Base-by-base conservation (phyloP, 139 green algal genomes). In the Spirogloea muscicola region DNA sequence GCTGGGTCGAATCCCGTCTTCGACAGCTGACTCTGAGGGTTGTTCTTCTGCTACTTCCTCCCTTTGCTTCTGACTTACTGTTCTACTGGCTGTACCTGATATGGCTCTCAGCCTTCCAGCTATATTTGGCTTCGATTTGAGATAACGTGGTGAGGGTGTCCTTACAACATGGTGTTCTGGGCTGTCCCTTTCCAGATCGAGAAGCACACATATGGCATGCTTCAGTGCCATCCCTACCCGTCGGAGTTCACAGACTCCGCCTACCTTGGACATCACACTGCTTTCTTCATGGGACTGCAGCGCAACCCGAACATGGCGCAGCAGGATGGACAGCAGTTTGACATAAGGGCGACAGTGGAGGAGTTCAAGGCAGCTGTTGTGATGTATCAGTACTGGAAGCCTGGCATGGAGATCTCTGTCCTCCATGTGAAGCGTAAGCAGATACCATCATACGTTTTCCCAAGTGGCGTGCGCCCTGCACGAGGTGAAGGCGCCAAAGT, bases 1-100 rank as follows among this genome's bases (percentile, higher is more conserved):
- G 92, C 33, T 97, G 89, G 87, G 88, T 92, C 52, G 83, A 90
- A 51, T 94, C 89, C 13, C 78, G 90, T 44, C 76, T 97, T 62
- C 74, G 93, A 1, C 76, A 88, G 48, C 86, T 97, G 29, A 85
- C 93, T 38, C 72, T 83, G 48, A 65, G 70, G 62, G 64, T 81
- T 66, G 46, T 1, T 41, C 9, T n/a, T n/a, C n/a, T n/a, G n/a
- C n/a, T n/a, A n/a, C n/a, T n/a, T n/a, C n/a, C n/a, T n/a, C n/a
- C n/a, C n/a, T n/a, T n/a, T n/a, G n/a, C n/a, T n/a, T n/a, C n/a
- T n/a, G n/a, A n/a, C n/a, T n/a, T n/a, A n/a, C n/a, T n/a, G n/a
- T n/a, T n/a, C n/a, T n/a, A n/a, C n/a, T n/a, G n/a, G n/a, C n/a
- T n/a, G n/a, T n/a, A n/a, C n/a, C n/a, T n/a, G n/a, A n/a, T n/a